Base-by-base conservation (phyloP, 345 rosid species). In the Raphanus raphanistrum region DNA sequence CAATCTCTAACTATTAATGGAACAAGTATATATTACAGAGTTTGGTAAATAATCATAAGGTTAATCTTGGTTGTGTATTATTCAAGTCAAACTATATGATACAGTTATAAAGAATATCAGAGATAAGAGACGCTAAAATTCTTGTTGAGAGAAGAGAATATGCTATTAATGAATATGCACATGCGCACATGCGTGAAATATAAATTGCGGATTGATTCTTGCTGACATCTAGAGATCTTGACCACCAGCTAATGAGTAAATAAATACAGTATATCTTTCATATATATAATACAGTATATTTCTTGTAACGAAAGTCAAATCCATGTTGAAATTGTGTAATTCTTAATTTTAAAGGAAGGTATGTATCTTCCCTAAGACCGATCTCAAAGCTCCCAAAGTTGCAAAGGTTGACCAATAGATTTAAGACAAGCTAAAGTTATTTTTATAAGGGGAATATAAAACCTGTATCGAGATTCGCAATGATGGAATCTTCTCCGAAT, bases 391-490 rank as follows among this genome's bases (percentile, higher is more conserved):
- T 71, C 58, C 45, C 45, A 1, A 72, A 67, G 74, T 73, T 61
- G 63, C 45, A 54, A 63, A 38, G 60, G 48, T 74, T 79, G 82
- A 79, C 82, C 31, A 54, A 70, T n/a, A 61, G 6, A 70, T 35
- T 45, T 59, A 36, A 3, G 16, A 36, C 16, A 65, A 65, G 9
- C 12, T 17, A 62, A 63, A 69, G 1, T 0, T 60, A 43, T 31
- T 52, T 15, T 52, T 50, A 16, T 68, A 26, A 12, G 67, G 27
- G 61, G 29, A 62, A 38, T 25, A 10, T n/a, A 29, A 71, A 17
- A 92, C 98, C 98, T 0, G 98, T 75, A 82, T 94, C 98, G 45
- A 94, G 92, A 80, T 90, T 94, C 48, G 91, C 98, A 15, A 94
- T 88, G 69, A 90, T 94, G 21, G 86, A 61, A 65, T 90, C 94